Evolutionary conservation across 441 rosid genomes (phyloP), one percentile per base, ranked within the genome.

Genomic region (Manihot esculenta): DNA sequence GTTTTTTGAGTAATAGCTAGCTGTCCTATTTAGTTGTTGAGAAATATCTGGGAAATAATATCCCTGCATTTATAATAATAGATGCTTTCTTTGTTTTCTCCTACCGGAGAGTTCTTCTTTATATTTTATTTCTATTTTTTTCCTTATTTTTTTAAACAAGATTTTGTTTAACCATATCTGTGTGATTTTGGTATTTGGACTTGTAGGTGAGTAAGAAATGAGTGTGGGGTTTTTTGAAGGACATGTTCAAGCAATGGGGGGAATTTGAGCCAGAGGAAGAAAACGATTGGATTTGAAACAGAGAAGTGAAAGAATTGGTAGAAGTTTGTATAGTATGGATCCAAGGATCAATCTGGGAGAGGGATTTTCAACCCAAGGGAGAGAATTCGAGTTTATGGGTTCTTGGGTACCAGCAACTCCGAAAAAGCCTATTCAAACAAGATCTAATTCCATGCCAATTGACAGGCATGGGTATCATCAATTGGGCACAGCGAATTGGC

Each of bases 351-450:
- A 83, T 56, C 58, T 66, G 2, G 83, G 86, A 21, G 81, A 74
- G 64, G 82, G 84, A 53, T 70, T 77, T 79, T 69, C 83, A 50
- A 50, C 76, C 72, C 38, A 53, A 45, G 85, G 75, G 60, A 82
- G 45, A 18, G 85, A 80, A 49, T 70, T 74, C 38, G 80, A 73
- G 20, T 71, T 76, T 42, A 63, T 69, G 66, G 81, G 76, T 72
- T 53, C 82, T 68, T 93, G 86, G 88, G 58, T 82, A 54, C 94
- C 93, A 0, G 11, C 68, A 23, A 87, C 96, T 18, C 89, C 91
- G 2, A 77, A 69, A 45, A 88, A 84, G 71, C 85, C 81, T 1
- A 54, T 83, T 68, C 78, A 75, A 35, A 51, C 67, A n/a, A 69
- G 80, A 82, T 72, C 88, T 2, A 72, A 72, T 68, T 66, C 70